Evolutionary conservation across 2,329 filamentous ascomycete species (phyloP).

Genomic region (Pseudogymnoascus sp.): DNA sequence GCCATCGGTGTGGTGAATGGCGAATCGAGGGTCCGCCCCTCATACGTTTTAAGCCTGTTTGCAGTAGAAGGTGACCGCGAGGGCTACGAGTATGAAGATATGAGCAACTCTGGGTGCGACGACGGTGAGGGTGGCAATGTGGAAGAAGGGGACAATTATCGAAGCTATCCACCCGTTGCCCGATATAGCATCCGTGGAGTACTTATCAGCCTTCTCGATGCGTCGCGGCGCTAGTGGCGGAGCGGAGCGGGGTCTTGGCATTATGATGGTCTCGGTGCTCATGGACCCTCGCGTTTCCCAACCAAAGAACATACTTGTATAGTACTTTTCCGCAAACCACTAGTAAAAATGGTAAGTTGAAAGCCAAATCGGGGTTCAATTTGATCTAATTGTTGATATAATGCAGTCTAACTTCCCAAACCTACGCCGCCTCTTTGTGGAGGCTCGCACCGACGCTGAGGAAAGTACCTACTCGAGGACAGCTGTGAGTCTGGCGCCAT

Average conservation of each 20-base stretch:
- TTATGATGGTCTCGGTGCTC: background rate
- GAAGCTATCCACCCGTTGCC: slow-evolving; percentile 2
- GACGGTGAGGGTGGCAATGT: background rate
- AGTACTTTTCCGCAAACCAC: background rate
- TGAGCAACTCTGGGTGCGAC: slow-evolving; percentile 4
- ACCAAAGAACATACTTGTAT: background rate
- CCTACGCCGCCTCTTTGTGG: slow-evolving; percentile 89
- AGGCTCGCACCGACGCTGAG: slow-evolving; percentile 85
- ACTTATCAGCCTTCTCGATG: slow-evolving; percentile 7
- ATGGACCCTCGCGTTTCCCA: background rate
- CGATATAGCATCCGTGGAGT: background rate
- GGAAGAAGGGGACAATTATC: background rate
- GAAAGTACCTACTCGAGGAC: slow-evolving; percentile 90
- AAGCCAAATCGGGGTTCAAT: background rate
- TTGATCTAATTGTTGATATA: background rate
- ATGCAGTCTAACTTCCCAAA: slow-evolving; percentile 63
- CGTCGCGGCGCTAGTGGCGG: background rate
- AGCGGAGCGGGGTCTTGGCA: slow-evolving; percentile 4
- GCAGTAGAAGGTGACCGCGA: background rate
- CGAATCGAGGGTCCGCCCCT: slow-evolving; percentile 30
- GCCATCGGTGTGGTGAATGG: slow-evolving; percentile 56
- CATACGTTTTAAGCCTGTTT: slow-evolving; percentile 25
- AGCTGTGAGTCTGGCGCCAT: slow-evolving; percentile 54
- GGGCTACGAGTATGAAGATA: background rate
- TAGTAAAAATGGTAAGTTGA: background rate